Base-by-base conservation (phyloP, 306 rosid genomes). In the Cicer bijugum region DNA sequence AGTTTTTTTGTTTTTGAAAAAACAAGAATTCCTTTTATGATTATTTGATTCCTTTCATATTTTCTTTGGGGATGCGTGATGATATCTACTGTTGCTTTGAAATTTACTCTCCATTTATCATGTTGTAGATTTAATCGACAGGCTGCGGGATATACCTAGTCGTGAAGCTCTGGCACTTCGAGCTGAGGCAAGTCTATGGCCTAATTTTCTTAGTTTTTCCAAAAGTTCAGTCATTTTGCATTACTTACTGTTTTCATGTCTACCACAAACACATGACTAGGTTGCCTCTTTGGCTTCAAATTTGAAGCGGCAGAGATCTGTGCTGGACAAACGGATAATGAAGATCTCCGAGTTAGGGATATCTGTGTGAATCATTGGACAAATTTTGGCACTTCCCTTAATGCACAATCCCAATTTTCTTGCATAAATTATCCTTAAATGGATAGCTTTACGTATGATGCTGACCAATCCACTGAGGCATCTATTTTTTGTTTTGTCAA, bases 81-180 rank as follows among this genome's bases (percentile, higher is more conserved):
- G 48, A 64, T 46, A 51, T 65, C 47, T 58, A 45, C 58, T 35
- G 58, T 35, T 6, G 12, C 23, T 53, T 58, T 82, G 52, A 40
- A 60, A 78, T 52, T 67, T 61, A 67, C 66, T 50, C 28, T 50
- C 48, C 37, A 69, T 73, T 73, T 74, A 43, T 81, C 66, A 14
- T 69, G 50, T 9, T 71, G 69, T 75, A 91, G 98, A 86, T 84
- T 78, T 93, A 79, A 85, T 87, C 86, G 97, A 91, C 72, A 86
- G 85, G 81, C 88, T 91, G 73, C 89, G 98, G 55, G 88, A 91
- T 77, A 82, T 85, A 44, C 93, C 96, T 16, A 82, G 88, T 23
- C 85, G 97, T 57, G 96, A 91, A 47, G 78, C 97, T 71, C 75
- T 93, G 80, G 82, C 88, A 73, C 96, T 93, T 75, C 84, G 98